phyloP scores from a whole-genome alignment of 257 asterid genomes.

The Nicotiana tabacum region DNA sequence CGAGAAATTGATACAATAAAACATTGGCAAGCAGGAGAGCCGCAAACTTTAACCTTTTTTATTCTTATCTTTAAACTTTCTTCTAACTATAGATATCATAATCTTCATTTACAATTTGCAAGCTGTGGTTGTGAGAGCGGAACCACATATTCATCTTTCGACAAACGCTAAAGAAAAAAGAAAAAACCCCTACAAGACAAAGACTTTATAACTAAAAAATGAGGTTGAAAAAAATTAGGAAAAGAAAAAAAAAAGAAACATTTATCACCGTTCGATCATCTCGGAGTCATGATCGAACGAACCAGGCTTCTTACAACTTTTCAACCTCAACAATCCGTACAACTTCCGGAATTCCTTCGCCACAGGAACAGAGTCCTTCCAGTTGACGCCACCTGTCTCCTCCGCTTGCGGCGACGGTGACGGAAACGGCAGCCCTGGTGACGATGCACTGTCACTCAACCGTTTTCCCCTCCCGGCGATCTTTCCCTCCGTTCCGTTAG shows the following conservation, averaged over 20 bases:
- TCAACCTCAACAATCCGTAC: slow-evolving; percentile 59
- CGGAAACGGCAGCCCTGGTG: slow-evolving; percentile 26
- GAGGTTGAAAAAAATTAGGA: background rate
- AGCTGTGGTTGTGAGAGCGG: background rate
- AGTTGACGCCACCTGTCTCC: slow-evolving; percentile 34
- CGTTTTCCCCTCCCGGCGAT: slow-evolving; percentile 35
- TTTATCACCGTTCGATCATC: slow-evolving; percentile 34
- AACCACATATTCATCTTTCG: background rate
- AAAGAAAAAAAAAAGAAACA: background rate
- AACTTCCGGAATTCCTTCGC: slow-evolving; percentile 68
- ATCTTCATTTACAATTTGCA: background rate
- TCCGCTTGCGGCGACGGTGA: slow-evolving; percentile 33
- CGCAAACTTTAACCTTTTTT: background rate
- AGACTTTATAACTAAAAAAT: background rate
- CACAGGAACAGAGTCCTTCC: slow-evolving; percentile 39
- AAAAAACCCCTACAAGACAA: background rate
- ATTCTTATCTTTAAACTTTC: background rate
- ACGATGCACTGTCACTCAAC: slow-evolving; percentile 42
- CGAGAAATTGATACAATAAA: background rate
- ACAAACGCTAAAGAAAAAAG: background rate
- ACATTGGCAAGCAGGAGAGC: background rate
- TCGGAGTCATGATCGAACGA: slow-evolving; percentile 42
- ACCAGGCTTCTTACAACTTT: slow-evolving; percentile 54
- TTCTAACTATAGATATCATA: background rate
- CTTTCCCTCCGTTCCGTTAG: slow-evolving; percentile 24